Evolutionary conservation across 768 basidiomycete genomes (phyloP).

Genomic region (Hygrophorus pudorinus): DNA sequence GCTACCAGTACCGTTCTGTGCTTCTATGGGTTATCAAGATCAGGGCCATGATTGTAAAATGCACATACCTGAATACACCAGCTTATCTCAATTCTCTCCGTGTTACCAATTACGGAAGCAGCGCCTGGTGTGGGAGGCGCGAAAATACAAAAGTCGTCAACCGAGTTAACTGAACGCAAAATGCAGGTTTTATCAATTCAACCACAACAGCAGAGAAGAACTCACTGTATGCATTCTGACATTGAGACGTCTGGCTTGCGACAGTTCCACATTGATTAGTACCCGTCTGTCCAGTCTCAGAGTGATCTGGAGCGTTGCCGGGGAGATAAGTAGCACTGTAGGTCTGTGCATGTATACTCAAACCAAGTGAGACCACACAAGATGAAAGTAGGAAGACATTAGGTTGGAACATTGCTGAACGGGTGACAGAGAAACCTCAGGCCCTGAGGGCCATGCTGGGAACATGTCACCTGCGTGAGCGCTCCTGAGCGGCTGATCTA

Average conservation of each 20-base stretch:
- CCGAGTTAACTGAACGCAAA: constrained; percentile 38
- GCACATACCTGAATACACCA: constrained; percentile 31
- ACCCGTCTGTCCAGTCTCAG: constrained; percentile 51
- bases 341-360: constrained; percentile 11
- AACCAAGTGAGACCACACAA: neutral
- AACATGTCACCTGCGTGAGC: no score
- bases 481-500: no score
- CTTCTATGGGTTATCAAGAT: constrained; percentile 4
- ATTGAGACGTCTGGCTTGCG: constrained; percentile 45
- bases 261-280: constrained; percentile 57
- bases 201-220: neutral
- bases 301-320: constrained; percentile 33
- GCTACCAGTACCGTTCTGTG: constrained; percentile 47
- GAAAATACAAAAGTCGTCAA: constrained; percentile 41
- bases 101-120: constrained; percentile 45
- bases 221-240: constrained; percentile 59
- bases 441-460: no score
- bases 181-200: neutral
- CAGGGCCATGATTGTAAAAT: neutral
- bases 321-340: constrained; percentile 42
- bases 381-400: neutral
- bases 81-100: constrained; percentile 7
- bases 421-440: no score
- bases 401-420: neutral
- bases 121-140: constrained; percentile 38